phyloP scores from a whole-genome alignment of 2,329 filamentous ascomycete species.

The Cladosporium sp. region DNA sequence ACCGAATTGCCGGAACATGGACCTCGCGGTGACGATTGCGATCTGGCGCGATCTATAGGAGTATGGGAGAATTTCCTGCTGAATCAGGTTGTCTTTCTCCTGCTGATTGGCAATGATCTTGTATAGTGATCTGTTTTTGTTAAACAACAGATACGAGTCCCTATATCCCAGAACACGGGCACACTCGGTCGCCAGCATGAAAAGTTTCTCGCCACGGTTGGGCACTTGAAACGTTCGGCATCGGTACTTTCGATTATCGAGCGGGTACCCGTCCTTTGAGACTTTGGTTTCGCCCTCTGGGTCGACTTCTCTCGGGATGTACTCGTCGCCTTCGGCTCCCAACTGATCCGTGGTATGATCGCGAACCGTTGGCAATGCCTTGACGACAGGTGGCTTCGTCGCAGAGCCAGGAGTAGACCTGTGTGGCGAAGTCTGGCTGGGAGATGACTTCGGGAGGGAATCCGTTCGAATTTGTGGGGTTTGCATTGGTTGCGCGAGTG shows the following conservation, averaged over 20 bases:
- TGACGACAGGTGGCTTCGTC: conserved; percentile 70
- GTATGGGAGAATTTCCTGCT: conserved; percentile 92
- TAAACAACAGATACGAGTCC: conserved; percentile 97
- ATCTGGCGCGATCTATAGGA: conserved; percentile 98
- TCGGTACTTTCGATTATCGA: conserved; percentile 80
- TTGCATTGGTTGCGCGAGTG: conserved; percentile 41
- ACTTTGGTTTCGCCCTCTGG: conserved; percentile 94
- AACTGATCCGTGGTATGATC: conserved; percentile 97
- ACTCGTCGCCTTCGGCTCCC: conserved; percentile 84
- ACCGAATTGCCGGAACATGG: conserved; percentile 98
- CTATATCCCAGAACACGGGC: conserved; percentile 89
- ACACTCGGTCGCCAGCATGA: conserved; percentile 98
- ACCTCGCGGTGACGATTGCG: conserved; percentile 92
- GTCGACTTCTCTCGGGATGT: conserved; percentile 87
- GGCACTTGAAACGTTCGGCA: conserved; percentile 92
- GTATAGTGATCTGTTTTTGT: conserved; percentile 93
- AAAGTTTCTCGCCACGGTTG: conserved; percentile 84
- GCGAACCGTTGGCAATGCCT: conserved; percentile 89
- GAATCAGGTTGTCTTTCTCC: conserved; percentile 94
- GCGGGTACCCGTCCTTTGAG: conserved; percentile 71
- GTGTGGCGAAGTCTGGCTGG: conserved; percentile 59
- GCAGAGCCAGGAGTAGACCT: conserved; percentile 66
- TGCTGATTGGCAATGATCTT: conserved; percentile 96
- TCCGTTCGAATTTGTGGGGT: conserved; percentile 52
- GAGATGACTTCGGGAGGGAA: conserved; percentile 46